Evolutionary conservation across 495 filamentous ascomycete species (phyloP).

Genomic region (Hypoxylon perforatum): DNA sequence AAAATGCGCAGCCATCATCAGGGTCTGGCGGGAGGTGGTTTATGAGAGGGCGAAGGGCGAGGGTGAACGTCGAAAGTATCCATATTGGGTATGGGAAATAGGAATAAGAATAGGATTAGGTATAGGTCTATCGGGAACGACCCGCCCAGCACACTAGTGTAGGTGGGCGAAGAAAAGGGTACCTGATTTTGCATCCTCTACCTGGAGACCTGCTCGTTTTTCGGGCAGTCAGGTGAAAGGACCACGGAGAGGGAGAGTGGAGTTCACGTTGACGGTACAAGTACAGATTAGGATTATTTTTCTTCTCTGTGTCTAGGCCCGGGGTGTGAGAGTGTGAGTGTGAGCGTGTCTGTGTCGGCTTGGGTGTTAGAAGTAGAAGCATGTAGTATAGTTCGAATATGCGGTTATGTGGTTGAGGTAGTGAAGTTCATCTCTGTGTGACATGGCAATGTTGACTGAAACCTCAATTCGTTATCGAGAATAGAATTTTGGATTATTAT

Average conservation of each 20-base stretch:
- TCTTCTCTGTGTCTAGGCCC: conserved; percentile 33
- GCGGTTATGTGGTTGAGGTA: conserved; percentile 12
- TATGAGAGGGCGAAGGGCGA: conserved; percentile 37
- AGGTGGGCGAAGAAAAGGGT: conserved; percentile 34
- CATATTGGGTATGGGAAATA: conserved; percentile 34
- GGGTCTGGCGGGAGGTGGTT: conserved; percentile 33
- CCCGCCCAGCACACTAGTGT: conserved; percentile 37
- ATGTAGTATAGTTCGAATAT: conserved; percentile 7
- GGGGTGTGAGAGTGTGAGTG: conserved; percentile 9
- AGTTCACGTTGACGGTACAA: conserved; percentile 33
- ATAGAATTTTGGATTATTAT: conserved; percentile 2
- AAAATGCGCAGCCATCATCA: conserved; percentile 41
- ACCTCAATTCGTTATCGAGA: neutral
- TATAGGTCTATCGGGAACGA: conserved; percentile 26
- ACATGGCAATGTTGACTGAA: no score
- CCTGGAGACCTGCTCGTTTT: conserved; percentile 36
- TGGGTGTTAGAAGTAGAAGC: conserved; percentile 1
- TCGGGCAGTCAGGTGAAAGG: conserved; percentile 44
- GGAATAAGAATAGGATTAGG: conserved; percentile 25
- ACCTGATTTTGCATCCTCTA: conserved; percentile 31
- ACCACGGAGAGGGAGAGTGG: conserved; percentile 36
- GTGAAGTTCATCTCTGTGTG: no score
- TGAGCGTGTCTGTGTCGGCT: conserved; percentile 17
- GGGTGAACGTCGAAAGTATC: conserved; percentile 31
- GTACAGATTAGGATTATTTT: neutral